Evolutionary conservation across 768 basidiomycete species (phyloP).

Genomic region (Auricularia cornea): DNA sequence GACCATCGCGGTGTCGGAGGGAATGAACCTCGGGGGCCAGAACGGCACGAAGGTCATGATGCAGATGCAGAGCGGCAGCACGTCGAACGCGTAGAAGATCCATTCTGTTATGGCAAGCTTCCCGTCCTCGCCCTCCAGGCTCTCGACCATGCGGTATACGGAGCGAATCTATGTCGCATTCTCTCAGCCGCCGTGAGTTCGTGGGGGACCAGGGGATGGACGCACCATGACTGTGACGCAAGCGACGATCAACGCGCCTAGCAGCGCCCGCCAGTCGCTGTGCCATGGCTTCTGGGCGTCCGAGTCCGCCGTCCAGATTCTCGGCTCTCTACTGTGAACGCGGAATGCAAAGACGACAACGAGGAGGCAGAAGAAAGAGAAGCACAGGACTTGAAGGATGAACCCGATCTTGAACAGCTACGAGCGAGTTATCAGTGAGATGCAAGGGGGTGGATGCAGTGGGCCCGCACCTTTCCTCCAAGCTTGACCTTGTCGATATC

Average conservation of each 20-base stretch:
- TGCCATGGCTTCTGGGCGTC: conserved; percentile 39
- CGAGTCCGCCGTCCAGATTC: conserved; percentile 25
- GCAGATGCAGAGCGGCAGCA: conserved; percentile 56
- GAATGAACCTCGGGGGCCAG: conserved; percentile 50
- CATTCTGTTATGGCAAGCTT: conserved; percentile 49
- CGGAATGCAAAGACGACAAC: conserved; percentile 42
- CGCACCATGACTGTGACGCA: conserved; percentile 56
- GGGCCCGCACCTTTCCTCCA: neutral
- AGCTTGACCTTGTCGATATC: neutral
- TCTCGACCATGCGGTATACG: conserved; percentile 38
- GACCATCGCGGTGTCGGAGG: neutral
- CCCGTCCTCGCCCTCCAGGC: conserved; percentile 54
- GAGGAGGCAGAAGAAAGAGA: conserved; percentile 39
- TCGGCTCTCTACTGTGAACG: conserved; percentile 33
- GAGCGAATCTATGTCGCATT: conserved; percentile 22
- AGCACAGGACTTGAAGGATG: conserved; percentile 45
- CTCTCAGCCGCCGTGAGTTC: neutral
- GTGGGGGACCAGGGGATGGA: conserved; percentile 4
- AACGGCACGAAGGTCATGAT: conserved; percentile 48
- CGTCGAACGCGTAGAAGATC: conserved; percentile 61
- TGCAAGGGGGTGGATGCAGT: too few species aligned
- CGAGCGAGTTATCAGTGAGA: neutral
- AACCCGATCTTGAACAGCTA: conserved; percentile 52
- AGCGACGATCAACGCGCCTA: conserved; percentile 42
- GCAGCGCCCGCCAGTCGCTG: conserved; percentile 53